Percentiles rank a stretch among this genome's conserved stretches.
Conservation (phyloP, 2,329 filamentous ascomycete genomes). For the Cercospora beticola region DNA sequence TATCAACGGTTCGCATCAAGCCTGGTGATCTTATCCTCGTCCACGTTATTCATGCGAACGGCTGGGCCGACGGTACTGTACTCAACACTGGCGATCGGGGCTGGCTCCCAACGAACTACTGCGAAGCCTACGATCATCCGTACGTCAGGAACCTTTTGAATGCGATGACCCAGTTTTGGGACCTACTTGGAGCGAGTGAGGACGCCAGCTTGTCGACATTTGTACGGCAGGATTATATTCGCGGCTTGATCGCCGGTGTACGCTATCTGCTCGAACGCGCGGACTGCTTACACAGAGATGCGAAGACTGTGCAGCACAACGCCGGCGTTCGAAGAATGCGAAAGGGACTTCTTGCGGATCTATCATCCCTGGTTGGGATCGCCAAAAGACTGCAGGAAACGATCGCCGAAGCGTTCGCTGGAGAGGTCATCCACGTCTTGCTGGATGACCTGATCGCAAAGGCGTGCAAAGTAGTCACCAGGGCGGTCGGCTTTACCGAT, state of each 20-base stretch:
- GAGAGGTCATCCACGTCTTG: constrained; percentile 67
- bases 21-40: constrained; percentile 91
- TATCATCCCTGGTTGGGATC: constrained; percentile 84
- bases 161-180: constrained; percentile 88
- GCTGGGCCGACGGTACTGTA: constrained; percentile 95
- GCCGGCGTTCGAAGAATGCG: constrained; percentile 75
- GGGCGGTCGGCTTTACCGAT: constrained; percentile 86
- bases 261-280: constrained; percentile 85
- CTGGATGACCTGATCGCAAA: constrained; percentile 92
- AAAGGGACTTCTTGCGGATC: constrained; percentile 83
- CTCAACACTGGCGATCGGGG: constrained; percentile 81
- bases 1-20: constrained; percentile 78
- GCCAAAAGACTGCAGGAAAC: constrained; percentile 81
- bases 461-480: constrained; percentile 90
- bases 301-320: constrained; percentile 69
- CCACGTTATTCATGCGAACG: constrained; percentile 95
- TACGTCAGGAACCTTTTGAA: constrained; percentile 82
- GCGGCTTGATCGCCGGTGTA: constrained; percentile 89
- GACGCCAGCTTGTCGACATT: constrained; percentile 76
- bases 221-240: constrained; percentile 88
- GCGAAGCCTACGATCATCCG: constrained; percentile 87
- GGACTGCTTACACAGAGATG: constrained; percentile 81
- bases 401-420: constrained; percentile 54
- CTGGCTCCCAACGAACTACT: constrained; percentile 98
- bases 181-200: constrained; percentile 67